Conservation (phyloP, 1,284 basidiomycete species). For the Pisolithus thermaeus region DNA sequence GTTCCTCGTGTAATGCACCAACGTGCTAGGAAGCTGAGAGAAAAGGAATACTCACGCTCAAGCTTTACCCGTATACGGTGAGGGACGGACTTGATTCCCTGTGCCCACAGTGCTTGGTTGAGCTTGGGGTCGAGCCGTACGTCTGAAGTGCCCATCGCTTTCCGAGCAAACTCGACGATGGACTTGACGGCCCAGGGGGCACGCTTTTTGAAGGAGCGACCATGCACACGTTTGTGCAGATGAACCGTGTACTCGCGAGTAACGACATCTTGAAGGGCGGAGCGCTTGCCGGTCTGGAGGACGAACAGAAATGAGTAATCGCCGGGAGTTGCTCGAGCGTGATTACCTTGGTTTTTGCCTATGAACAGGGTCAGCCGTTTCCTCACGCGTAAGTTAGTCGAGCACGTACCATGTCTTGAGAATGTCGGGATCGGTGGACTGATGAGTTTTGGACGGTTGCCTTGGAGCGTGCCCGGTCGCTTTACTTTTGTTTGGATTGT, state of each 20-base stretch:
- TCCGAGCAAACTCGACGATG: constrained; percentile 83
- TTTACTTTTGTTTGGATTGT: constrained; percentile 27
- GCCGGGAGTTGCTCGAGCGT: constrained; percentile 16
- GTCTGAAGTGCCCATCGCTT: constrained; percentile 91
- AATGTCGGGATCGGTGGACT: constrained; percentile 42
- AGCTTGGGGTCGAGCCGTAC: constrained; percentile 90
- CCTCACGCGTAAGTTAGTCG: constrained; percentile 1
- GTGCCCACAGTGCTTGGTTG: constrained; percentile 90
- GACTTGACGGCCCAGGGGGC: constrained; percentile 93
- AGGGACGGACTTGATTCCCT: constrained; percentile 86
- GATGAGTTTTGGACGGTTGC: constrained; percentile 5
- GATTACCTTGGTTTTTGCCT: constrained; percentile 37
- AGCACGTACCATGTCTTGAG: constrained; percentile 59
- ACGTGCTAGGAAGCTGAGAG: neutral
- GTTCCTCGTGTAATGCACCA: neutral
- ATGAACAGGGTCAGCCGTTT: constrained; percentile 18
- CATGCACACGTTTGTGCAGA: constrained; percentile 90
- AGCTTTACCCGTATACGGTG: constrained; percentile 87
- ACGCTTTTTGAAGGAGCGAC: constrained; percentile 90
- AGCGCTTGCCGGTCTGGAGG: constrained; percentile 77
- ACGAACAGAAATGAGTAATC: constrained; percentile 6
- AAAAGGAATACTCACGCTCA: constrained; percentile 65
- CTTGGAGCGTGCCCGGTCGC: neutral
- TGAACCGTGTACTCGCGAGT: constrained; percentile 96
- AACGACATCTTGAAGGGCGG: constrained; percentile 93